phyloP scores from a whole-genome alignment of 2,329 filamentous ascomycete species.

The Aspergillus pseudonomiae region DNA sequence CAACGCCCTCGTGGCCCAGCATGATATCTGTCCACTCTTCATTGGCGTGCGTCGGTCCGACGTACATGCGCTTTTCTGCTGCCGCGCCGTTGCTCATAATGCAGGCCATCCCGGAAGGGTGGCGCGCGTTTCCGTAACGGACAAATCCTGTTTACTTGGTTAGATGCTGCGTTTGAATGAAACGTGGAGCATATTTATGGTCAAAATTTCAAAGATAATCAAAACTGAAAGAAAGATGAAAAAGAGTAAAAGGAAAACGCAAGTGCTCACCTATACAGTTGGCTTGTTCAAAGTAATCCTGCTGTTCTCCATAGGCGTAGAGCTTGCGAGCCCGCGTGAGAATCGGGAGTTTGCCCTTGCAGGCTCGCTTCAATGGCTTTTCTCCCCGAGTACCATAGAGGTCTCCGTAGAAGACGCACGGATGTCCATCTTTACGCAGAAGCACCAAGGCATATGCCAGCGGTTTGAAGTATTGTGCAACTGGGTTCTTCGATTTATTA shows the following conservation, averaged over 20 bases:
- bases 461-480: conserved; percentile 70
- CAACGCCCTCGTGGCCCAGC: conserved; percentile 48
- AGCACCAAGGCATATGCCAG: conserved; percentile 74
- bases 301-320: conserved; percentile 68
- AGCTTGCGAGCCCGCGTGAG: conserved; percentile 65
- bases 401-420: conserved; percentile 73
- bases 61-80: conserved; percentile 62
- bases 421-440: conserved; percentile 63
- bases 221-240: not conserved
- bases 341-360: conserved; percentile 58
- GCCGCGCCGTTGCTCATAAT: conserved; percentile 58
- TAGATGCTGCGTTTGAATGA: too few relatives aligned
- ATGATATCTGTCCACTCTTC: conserved; percentile 68
- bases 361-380: conserved; percentile 56
- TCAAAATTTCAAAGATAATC: not conserved
- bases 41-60: conserved; percentile 60
- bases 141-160: conserved; percentile 47
- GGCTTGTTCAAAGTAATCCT: conserved; percentile 64
- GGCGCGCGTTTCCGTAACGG: conserved; percentile 53
- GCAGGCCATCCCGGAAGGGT: conserved; percentile 58
- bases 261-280: conserved; percentile 58
- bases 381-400: conserved; percentile 64
- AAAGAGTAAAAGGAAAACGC: conserved; percentile 8
- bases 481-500: conserved; percentile 49
- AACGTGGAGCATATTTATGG: too few relatives aligned